Evolutionary conservation across 345 rosid species (phyloP).

Genomic region (Toxicodendron radicans): DNA sequence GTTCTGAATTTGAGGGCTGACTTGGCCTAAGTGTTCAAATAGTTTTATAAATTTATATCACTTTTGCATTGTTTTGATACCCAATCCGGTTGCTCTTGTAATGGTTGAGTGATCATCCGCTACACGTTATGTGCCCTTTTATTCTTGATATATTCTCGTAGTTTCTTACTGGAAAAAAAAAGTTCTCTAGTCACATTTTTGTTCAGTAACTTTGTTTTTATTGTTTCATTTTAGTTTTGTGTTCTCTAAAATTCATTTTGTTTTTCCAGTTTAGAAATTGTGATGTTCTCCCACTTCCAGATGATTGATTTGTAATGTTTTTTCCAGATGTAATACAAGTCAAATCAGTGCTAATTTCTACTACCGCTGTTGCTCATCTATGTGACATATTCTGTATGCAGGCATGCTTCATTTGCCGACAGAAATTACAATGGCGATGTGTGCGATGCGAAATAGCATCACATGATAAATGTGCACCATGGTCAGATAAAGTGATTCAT

Average conservation of each 20-base stretch:
- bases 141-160: no score
- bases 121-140: no score
- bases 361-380: constrained; percentile 8
- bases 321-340: neutral
- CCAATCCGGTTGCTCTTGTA: no score
- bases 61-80: no score
- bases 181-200: no score
- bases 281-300: neutral
- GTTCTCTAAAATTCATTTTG: neutral
- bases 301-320: neutral
- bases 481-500: constrained; percentile 66
- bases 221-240: neutral
- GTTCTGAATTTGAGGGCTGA: no score
- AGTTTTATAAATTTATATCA: no score
- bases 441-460: constrained; percentile 65
- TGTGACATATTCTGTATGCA: constrained; percentile 29
- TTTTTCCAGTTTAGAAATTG: neutral
- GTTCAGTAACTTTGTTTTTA: neutral
- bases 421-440: constrained; percentile 69
- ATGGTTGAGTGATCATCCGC: no score
- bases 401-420: constrained; percentile 80
- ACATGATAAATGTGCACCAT: constrained; percentile 79
- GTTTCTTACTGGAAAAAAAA: no score
- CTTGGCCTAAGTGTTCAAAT: no score
- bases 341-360: neutral